A percentile compares a stretch with the other conserved stretches of the same genome.
Conservation (phyloP, 2,329 filamentous ascomycete species). For the Fonsecaea pedrosoi region DNA sequence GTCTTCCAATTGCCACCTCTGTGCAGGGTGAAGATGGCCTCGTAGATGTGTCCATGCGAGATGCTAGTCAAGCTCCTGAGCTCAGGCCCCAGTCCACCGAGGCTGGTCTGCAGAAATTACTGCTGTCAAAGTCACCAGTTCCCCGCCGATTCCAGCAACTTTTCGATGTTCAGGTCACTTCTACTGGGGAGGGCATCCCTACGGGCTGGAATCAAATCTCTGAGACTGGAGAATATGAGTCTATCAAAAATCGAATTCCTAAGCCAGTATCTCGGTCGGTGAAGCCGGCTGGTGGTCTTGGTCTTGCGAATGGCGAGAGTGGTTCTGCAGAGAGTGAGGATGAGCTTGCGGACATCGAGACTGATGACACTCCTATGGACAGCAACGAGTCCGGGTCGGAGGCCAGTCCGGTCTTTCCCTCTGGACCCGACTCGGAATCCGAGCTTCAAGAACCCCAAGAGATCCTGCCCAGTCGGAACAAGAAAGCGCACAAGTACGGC, state of each 20-base stretch:
- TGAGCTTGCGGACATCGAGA: constrained; percentile 41
- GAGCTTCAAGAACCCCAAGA: constrained; percentile 37
- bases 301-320: constrained; percentile 37
- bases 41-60: constrained; percentile 86
- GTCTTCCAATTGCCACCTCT: constrained; percentile 73
- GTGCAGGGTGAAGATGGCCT: constrained; percentile 89
- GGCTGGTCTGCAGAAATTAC: constrained; percentile 48
- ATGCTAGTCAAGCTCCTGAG: constrained; percentile 54
- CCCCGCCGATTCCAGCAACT: constrained; percentile 70
- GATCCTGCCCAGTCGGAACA: constrained; percentile 31
- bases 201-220: constrained; percentile 70
- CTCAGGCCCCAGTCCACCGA: constrained; percentile 27
- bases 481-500: constrained; percentile 36
- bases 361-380: constrained; percentile 28
- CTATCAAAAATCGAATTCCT: constrained; percentile 31
- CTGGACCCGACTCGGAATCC: constrained; percentile 45
- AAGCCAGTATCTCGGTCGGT: constrained; percentile 36
- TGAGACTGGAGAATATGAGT: constrained; percentile 35
- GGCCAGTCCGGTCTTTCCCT: constrained; percentile 23
- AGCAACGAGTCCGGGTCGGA: constrained; percentile 36
- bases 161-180: constrained; percentile 76
- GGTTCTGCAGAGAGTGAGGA: constrained; percentile 45
- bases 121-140: constrained; percentile 64
- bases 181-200: constrained; percentile 66
- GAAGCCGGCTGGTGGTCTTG: constrained; percentile 41